Conservation (phyloP, 345 rosid genomes). For the Eucalyptus curtisii region DNA sequence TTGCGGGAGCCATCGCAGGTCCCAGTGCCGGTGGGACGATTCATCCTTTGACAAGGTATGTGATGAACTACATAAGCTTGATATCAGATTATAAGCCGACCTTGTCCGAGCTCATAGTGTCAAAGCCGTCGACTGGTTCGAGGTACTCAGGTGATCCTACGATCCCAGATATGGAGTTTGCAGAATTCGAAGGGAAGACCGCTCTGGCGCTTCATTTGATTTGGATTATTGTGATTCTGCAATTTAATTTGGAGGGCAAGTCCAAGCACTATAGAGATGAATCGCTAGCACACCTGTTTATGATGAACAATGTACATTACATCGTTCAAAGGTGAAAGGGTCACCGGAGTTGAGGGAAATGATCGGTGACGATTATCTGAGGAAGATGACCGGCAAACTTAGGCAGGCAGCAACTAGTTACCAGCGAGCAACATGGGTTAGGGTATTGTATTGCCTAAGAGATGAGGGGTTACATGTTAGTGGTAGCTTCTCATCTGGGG, state of each 20-base stretch:
- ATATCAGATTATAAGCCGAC: conserved; percentile 88
- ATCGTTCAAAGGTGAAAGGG: conserved; percentile 74
- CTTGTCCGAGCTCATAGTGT: conserved; percentile 59
- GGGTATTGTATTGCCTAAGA: conserved; percentile 66
- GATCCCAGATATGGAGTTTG: conserved; percentile 67
- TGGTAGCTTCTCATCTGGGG: conserved; percentile 86
- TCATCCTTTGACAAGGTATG: conserved; percentile 94
- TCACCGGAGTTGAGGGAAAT: conserved; percentile 75
- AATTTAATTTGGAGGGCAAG: conserved; percentile 80
- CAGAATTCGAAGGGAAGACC: conserved; percentile 57
- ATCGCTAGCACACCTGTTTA: conserved; percentile 58
- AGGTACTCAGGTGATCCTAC: conserved; percentile 63
- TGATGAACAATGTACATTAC: conserved; percentile 93
- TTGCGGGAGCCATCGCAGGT: conserved; percentile 65
- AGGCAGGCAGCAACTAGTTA: conserved; percentile 71
- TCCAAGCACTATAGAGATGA: conserved; percentile 73
- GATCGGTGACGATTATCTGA: conserved; percentile 82
- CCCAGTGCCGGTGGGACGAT: conserved; percentile 81
- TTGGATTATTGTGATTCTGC: conserved; percentile 78
- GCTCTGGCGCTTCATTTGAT: conserved; percentile 80
- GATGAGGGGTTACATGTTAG: conserved; percentile 87
- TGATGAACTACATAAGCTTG: conserved; percentile 89
- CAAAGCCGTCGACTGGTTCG: conserved; percentile 65
- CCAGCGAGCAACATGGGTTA: conserved; percentile 86
- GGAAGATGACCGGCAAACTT: conserved; percentile 61